Conservation (phyloP, 768 basidiomycete species). For the Pleurotus tuoliensis region DNA sequence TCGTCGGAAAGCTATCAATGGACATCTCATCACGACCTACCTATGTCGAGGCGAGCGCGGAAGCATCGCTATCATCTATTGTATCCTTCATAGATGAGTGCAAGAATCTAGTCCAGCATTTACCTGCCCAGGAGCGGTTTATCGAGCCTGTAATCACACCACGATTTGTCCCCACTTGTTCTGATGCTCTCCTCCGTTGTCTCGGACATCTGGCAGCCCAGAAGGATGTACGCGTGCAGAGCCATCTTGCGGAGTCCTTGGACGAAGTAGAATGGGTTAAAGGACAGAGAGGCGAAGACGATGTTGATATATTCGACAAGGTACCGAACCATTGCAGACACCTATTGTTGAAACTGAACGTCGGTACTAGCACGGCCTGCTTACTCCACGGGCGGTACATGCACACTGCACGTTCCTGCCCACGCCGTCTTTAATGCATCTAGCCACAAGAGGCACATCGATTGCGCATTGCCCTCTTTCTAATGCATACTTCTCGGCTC, state of each 20-base stretch:
- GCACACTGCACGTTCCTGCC: constrained; percentile 86
- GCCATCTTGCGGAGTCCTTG: constrained; percentile 77
- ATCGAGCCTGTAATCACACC: constrained; percentile 86
- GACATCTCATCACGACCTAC: constrained; percentile 69
- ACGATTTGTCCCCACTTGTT: constrained; percentile 87
- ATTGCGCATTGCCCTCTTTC: constrained; percentile 89
- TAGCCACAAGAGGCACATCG: constrained; percentile 49
- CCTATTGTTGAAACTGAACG: background rate
- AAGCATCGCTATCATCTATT: constrained; percentile 47
- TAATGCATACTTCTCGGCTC: constrained; percentile 80
- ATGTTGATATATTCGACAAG: constrained; percentile 72
- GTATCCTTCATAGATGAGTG: constrained; percentile 55
- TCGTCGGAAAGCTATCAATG: constrained; percentile 92
- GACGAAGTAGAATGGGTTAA: constrained; percentile 76
- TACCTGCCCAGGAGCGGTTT: constrained; percentile 44
- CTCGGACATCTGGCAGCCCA: constrained; percentile 52
- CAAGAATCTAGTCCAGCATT: constrained; percentile 29
- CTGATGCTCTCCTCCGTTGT: constrained; percentile 60
- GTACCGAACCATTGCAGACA: constrained; percentile 30
- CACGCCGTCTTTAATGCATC: constrained; percentile 42
- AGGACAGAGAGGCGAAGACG: constrained; percentile 53
- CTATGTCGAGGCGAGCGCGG: constrained; percentile 62
- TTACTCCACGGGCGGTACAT: constrained; percentile 68
- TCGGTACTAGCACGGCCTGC: constrained; percentile 45
- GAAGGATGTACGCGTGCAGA: constrained; percentile 59